These are phyloP conservation scores for Aspergillus steynii DNA, from an alignment of 495 filamentous ascomycete species.

Conservation along the genomic window DNA sequence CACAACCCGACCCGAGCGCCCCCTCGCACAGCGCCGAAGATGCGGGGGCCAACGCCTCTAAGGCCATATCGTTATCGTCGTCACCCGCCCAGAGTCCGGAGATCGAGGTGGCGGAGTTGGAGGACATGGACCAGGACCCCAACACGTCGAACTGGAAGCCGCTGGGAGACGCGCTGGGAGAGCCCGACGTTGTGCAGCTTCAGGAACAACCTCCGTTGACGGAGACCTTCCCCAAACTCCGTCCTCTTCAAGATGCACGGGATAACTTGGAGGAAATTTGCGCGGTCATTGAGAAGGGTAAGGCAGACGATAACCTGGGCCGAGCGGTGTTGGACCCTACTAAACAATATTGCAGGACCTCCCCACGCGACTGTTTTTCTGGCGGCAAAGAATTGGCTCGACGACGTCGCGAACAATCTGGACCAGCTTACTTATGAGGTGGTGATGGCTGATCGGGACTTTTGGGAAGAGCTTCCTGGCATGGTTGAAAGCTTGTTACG, in stretches of 20 bases:
- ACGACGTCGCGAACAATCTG: conserved; percentile 30
- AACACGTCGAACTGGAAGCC: conserved; percentile 46
- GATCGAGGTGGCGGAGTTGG: conserved; percentile 56
- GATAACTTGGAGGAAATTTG: conserved; percentile 43
- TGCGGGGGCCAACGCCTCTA: conserved; percentile 25
- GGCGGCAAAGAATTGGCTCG: conserved; percentile 38
- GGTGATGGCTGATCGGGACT: conserved; percentile 41
- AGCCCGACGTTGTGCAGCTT: conserved; percentile 39
- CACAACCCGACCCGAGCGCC: conserved; percentile 16
- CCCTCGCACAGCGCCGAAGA: conserved; percentile 17
- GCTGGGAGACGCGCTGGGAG: conserved; percentile 37
- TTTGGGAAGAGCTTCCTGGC: conserved; percentile 54
- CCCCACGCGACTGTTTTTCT: conserved; percentile 22
- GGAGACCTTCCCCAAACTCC: conserved; percentile 39
- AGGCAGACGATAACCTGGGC: not conserved
- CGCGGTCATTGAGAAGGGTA: conserved; percentile 48
- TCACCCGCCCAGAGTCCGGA: conserved; percentile 53
- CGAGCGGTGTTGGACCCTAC: not conserved
- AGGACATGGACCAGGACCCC: conserved; percentile 54
- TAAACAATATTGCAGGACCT: conserved; percentile 25
- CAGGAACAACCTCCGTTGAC: conserved; percentile 29
- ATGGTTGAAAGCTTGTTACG: conserved; percentile 46
- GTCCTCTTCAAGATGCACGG: conserved; percentile 22
- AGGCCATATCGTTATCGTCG: conserved; percentile 49
- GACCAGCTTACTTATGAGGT: conserved; percentile 30